Evolutionary conservation across 768 basidiomycete species (phyloP).

Genomic region (Panaeolus cyanescens): DNA sequence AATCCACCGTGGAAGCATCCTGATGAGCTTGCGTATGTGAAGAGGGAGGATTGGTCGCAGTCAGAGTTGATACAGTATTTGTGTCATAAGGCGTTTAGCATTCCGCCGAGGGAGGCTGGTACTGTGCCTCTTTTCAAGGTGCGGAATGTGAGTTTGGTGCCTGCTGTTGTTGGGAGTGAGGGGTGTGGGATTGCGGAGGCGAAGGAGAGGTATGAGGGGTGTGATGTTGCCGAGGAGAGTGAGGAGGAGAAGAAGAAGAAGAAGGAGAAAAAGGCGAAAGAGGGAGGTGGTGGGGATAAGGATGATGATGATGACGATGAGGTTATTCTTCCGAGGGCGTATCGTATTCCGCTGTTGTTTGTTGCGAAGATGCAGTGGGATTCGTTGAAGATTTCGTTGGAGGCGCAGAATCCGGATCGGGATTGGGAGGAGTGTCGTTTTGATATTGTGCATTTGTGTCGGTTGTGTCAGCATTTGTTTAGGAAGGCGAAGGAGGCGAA

Average conservation of each 20-base stretch:
- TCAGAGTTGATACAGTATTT: slow-evolving; percentile 34
- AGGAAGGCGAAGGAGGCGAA: slow-evolving; percentile 29
- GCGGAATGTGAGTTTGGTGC: slow-evolving; percentile 2
- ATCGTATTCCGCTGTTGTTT: slow-evolving; percentile 47
- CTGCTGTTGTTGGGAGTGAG: slow-evolving; percentile 10
- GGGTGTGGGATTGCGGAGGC: slow-evolving; percentile 8
- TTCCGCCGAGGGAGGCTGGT: slow-evolving; percentile 31
- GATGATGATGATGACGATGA: slow-evolving; percentile 14
- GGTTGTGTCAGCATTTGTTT: slow-evolving; percentile 39
- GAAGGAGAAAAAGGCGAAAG: not conserved
- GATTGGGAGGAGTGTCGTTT: slow-evolving; percentile 46
- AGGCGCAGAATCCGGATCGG: slow-evolving; percentile 27
- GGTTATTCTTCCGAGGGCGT: slow-evolving; percentile 35
- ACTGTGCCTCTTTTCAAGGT: slow-evolving; percentile 13
- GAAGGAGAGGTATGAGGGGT: not conserved
- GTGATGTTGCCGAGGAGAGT: not conserved
- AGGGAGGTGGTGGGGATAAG: not conserved
- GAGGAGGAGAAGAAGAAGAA: not conserved
- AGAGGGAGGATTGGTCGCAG: slow-evolving; percentile 31
- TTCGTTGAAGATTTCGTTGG: slow-evolving; percentile 39
- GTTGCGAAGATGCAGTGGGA: slow-evolving; percentile 47
- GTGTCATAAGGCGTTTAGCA: slow-evolving; percentile 32
- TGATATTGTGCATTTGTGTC: slow-evolving; percentile 44
- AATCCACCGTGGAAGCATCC: slow-evolving; percentile 39
- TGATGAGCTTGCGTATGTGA: slow-evolving; percentile 39